A percentile compares a stretch with the other conserved stretches of the same genome.
Evolutionary conservation across 192 early-diverging fungal species (phyloP).

Genomic region (Coemansia sp.): DNA sequence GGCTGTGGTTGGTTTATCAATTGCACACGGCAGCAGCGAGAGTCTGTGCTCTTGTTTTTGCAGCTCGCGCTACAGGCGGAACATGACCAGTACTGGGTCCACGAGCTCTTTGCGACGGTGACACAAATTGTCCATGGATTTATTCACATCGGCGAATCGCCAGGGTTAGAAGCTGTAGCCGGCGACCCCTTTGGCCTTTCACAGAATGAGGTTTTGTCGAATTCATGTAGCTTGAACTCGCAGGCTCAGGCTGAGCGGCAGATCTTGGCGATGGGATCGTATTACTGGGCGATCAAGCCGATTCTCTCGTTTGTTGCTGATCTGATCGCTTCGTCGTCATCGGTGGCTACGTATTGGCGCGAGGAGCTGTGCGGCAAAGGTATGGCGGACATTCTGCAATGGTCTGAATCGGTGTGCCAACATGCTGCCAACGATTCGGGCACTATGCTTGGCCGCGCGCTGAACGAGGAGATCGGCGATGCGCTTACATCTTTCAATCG

Average conservation of each 20-base stretch:
- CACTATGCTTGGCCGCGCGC: not conserved
- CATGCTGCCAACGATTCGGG: too few species aligned
- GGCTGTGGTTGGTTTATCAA: slow-evolving; percentile 43
- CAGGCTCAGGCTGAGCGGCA: not conserved
- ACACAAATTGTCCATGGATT: not conserved
- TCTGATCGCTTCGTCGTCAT: not conserved
- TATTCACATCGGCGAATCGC: not conserved
- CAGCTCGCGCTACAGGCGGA: slow-evolving; percentile 2
- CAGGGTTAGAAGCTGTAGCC: not conserved
- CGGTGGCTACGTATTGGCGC: not conserved
- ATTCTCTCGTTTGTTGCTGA: not conserved
- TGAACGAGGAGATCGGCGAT: not conserved
- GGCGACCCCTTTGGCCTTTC: slow-evolving; percentile 4
- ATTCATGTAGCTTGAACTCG: not conserved
- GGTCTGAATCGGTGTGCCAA: not conserved
- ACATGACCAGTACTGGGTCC: not conserved
- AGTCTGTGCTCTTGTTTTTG: slow-evolving; percentile 11
- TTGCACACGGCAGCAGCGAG: slow-evolving; percentile 3
- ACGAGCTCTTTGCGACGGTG: not conserved
- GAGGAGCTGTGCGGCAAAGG: not conserved
- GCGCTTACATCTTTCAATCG: not conserved
- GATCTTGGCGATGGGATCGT: not conserved
- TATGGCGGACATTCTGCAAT: not conserved
- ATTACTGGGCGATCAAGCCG: slow-evolving; percentile 25
- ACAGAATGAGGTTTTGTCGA: not conserved